These are phyloP conservation scores for Linum usitatissimum DNA, from an alignment of 345 rosid genomes.

Conservation along the genomic window DNA sequence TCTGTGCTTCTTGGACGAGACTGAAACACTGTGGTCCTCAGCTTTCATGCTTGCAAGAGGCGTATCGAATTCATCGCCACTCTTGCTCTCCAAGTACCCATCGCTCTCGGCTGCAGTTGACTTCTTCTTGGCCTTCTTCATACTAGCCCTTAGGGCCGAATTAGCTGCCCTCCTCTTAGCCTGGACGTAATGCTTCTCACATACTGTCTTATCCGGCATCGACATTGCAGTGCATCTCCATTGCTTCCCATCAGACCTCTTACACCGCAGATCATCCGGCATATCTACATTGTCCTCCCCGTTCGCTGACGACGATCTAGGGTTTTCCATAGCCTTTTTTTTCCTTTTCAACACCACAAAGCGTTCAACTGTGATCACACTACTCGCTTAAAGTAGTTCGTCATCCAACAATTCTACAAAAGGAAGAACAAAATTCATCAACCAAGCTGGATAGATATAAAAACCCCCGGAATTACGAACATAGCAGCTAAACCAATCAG, in stretches of 20 bases:
- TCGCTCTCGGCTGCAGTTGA: constrained; percentile 42
- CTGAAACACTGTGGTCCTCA: constrained; percentile 29
- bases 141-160: constrained; percentile 74
- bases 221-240: constrained; percentile 99
- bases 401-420: background rate
- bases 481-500: background rate
- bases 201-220: constrained; percentile 96
- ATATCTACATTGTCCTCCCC: constrained; percentile 60
- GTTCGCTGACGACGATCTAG: constrained; percentile 41
- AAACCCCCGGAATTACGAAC: background rate
- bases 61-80: constrained; percentile 55
- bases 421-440: no score
- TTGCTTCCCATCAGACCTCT: constrained; percentile 97
- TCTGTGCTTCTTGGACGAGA: constrained; percentile 39
- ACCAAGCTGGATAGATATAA: no score
- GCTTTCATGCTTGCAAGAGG: constrained; percentile 31
- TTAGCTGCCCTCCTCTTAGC: constrained; percentile 93
- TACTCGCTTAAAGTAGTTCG: background rate
- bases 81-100: constrained; percentile 50
- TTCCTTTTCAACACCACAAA: background rate
- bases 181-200: constrained; percentile 93
- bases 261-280: constrained; percentile 91
- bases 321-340: constrained; percentile 31
- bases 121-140: constrained; percentile 69
- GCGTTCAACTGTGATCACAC: background rate